phyloP scores from a whole-genome alignment of 352 stramenopile species.

The Globisporangium spinosum region DNA sequence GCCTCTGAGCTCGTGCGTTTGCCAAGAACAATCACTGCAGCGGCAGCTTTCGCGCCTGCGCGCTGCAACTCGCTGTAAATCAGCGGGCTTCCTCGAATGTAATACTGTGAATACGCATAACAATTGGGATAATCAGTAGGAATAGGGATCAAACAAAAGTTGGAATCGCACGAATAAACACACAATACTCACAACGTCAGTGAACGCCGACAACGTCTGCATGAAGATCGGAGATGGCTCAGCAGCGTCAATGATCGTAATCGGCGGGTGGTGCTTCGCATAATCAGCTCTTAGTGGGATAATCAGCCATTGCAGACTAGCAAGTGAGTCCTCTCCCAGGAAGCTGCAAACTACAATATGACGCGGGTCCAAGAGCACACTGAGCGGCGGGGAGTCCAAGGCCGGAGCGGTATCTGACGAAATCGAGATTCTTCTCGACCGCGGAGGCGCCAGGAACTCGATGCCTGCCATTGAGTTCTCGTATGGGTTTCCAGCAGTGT shows the following conservation, averaged over 20 bases:
- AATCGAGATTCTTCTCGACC: slow-evolving; percentile 23
- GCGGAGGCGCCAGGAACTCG: slow-evolving; percentile 19
- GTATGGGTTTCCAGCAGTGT: slow-evolving; percentile 41
- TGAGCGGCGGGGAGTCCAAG: slow-evolving; percentile 51
- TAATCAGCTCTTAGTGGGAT: slow-evolving; percentile 56
- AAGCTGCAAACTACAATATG: slow-evolving; percentile 87
- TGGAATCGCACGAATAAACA: not conserved
- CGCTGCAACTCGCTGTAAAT: slow-evolving; percentile 78
- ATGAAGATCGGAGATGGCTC: slow-evolving; percentile 52
- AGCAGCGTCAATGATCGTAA: slow-evolving; percentile 76
- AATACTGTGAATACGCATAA: slow-evolving; percentile 47
- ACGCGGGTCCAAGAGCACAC: slow-evolving; percentile 52
- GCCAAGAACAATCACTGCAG: slow-evolving; percentile 75
- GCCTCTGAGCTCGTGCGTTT: slow-evolving; percentile 49
- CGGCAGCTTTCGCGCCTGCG: slow-evolving; percentile 72
- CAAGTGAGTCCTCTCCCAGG: slow-evolving; percentile 68
- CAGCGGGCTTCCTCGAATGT: slow-evolving; percentile 71
- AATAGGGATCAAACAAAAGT: not conserved
- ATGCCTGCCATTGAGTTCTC: slow-evolving; percentile 30
- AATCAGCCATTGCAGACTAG: slow-evolving; percentile 76
- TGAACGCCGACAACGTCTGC: slow-evolving; percentile 45
- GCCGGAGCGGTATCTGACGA: slow-evolving; percentile 19
- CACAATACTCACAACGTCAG: slow-evolving; percentile 55
- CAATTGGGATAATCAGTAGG: not conserved
- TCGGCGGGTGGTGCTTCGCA: slow-evolving; percentile 47